Percentiles rank a stretch among this genome's conserved stretches.
Conservation (phyloP, 2,329 filamentous ascomycete species). For the Tolypocladium ophioglossoides region DNA sequence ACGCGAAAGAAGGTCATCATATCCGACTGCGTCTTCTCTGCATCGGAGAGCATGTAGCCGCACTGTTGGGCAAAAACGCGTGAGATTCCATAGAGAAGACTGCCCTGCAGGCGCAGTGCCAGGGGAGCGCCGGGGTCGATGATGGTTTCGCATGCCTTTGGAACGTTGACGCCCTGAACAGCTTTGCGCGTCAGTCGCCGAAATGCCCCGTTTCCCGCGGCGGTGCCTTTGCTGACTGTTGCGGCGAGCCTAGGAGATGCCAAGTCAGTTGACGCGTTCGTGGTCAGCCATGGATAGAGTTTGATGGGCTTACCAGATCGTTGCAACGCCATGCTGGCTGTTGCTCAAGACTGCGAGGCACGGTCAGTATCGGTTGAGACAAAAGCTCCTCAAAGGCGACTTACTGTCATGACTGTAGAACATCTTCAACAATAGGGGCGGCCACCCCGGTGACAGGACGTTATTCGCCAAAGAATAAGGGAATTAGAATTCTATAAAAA, state of each 20-base stretch:
- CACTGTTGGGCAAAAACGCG: slow-evolving; percentile 83
- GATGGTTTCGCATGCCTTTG: slow-evolving; percentile 83
- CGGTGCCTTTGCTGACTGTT: slow-evolving; percentile 63
- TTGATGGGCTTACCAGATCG: slow-evolving; percentile 62
- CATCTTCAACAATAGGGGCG: slow-evolving; percentile 40
- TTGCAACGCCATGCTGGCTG: slow-evolving; percentile 83
- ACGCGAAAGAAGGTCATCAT: slow-evolving; percentile 59
- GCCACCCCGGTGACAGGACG: not conserved
- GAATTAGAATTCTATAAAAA: not conserved
- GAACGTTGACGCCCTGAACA: slow-evolving; percentile 79
- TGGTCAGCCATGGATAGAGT: not conserved
- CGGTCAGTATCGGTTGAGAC: slow-evolving; percentile 11
- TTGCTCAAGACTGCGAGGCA: slow-evolving; percentile 62
- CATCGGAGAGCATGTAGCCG: slow-evolving; percentile 72
- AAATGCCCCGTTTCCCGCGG: slow-evolving; percentile 64
- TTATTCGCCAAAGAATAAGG: not conserved
- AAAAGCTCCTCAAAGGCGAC: slow-evolving; percentile 12
- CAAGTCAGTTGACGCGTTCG: not conserved
- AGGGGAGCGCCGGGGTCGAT: slow-evolving; percentile 72
- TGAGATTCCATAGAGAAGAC: slow-evolving; percentile 74
- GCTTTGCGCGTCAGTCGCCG: slow-evolving; percentile 74
- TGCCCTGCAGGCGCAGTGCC: slow-evolving; percentile 82
- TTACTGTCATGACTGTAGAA: slow-evolving; percentile 94
- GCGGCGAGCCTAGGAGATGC: slow-evolving; percentile 69
- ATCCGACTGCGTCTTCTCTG: slow-evolving; percentile 60